These are phyloP conservation scores for Stagonosporopsis vannaccii DNA, from an alignment of 2,329 filamentous ascomycete species.

Conservation along the genomic window DNA sequence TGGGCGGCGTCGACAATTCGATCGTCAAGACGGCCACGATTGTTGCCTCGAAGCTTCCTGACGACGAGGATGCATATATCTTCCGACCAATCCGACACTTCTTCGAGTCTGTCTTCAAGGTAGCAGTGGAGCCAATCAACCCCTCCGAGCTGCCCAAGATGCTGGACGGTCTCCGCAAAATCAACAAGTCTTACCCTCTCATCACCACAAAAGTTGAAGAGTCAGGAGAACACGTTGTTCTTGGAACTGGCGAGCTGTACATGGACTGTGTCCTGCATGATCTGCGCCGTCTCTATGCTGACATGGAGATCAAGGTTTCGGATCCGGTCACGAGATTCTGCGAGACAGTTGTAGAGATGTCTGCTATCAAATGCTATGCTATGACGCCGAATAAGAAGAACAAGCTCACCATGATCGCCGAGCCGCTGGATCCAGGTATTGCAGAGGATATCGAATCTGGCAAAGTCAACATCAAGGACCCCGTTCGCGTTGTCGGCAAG, in stretches of 20 bases:
- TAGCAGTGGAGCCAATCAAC: constrained; percentile 97
- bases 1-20: constrained; percentile 93
- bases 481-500: constrained; percentile 89
- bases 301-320: constrained; percentile 99
- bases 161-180: constrained; percentile 93
- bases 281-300: constrained; percentile 88
- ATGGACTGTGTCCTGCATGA: constrained; percentile 99
- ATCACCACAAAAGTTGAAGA: constrained; percentile 98
- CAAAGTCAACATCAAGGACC: constrained; percentile 89
- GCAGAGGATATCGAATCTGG: constrained; percentile 93
- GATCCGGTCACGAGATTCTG: constrained; percentile 97
- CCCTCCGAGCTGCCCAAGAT: constrained; percentile 98
- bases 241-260: constrained; percentile 97
- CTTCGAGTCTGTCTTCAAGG: constrained; percentile 96
- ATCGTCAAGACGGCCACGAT: constrained; percentile 98
- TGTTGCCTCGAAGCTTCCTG: constrained; percentile 78
- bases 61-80: constrained; percentile 92
- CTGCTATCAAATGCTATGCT: constrained; percentile 96
- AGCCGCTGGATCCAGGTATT: constrained; percentile 93
- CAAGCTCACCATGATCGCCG: constrained; percentile 97
- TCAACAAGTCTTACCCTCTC: constrained; percentile 97
- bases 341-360: constrained; percentile 97
- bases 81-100: constrained; percentile 94
- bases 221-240: constrained; percentile 92
- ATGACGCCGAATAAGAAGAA: constrained; percentile 99